Evolutionary conservation across 257 asterid genomes (phyloP).

Genomic region (Solanum etuberosum): DNA sequence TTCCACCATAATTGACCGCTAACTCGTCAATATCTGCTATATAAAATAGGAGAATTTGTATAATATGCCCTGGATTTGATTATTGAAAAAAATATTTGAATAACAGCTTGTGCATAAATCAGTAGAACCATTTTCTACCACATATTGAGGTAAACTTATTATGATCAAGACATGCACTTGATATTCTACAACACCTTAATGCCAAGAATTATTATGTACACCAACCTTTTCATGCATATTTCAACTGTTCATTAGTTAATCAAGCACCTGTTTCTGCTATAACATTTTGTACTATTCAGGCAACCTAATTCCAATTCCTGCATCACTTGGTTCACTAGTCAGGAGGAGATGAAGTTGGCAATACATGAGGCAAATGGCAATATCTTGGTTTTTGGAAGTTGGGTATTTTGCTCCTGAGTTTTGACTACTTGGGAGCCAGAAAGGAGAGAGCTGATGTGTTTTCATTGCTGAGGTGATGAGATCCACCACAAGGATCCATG

Average conservation of each 20-base stretch:
- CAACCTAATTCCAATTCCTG: background rate
- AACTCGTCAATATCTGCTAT: background rate
- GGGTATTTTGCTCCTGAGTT: background rate
- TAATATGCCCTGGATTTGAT: background rate
- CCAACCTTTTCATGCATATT: background rate
- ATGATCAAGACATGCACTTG: background rate
- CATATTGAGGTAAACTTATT: background rate
- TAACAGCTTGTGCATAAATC: background rate
- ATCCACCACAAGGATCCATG: background rate
- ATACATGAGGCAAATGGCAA: background rate
- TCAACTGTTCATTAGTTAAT: background rate
- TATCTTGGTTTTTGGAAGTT: background rate
- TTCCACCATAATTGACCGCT: background rate
- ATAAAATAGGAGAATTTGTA: background rate
- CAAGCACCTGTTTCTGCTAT: background rate
- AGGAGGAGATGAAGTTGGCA: background rate
- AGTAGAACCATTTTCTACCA: background rate
- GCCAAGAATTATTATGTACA: background rate
- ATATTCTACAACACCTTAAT: background rate
- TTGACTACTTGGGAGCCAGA: background rate
- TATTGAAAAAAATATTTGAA: background rate
- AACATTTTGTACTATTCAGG: background rate
- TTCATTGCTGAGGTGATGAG: background rate
- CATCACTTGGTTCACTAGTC: background rate
- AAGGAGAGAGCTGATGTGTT: background rate